Base-by-base conservation (phyloP, 129 eudicot species). In the Heracleum sosnowskyi region DNA sequence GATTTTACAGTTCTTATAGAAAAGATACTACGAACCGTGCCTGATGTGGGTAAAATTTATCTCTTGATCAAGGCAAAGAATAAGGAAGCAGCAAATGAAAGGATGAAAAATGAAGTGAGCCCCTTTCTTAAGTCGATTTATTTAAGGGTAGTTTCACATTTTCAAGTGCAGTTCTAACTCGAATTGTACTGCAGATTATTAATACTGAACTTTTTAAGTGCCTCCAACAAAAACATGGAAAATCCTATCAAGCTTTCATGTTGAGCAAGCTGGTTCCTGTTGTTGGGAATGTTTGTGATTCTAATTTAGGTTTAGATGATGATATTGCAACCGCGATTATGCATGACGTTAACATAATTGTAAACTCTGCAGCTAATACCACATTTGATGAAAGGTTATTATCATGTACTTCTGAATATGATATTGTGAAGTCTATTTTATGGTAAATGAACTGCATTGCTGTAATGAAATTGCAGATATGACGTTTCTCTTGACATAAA, bases 341-440 rank as follows among this genome's bases (percentile, higher is more conserved):
- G 17, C 87, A 85, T 81, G 94, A 95, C 79, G 98, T 95, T 20
- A 97, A 95, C 47, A 80, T 95, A 77, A 90, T 95, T 53, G 89
- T 95, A 60, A 95, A 95, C 53, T 95, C 98, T 51, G 98, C 98
- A 73, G 98, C 98, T 20, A 95, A 90, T 86, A 95, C 98, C 53
- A 91, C 96, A 78, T 95, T 95, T 62, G 94, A 95, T 85, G 98
- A 95, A 86, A 91, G 98, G 98, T 95, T 77, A 45, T n/a, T 24
- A 41, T 15, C 4, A 6, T 26, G 1, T n/a, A 80, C 62, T 3
- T 26, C 39, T 78, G 39, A 57, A 60, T 60, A 41, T 4, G 7
- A n/a, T 40, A n/a, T 40, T 11, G 4, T 72, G 45, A n/a, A 72
- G 29, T 11, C 51, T 72, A 12, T 24, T 8, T 24, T 15, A 31